phyloP scores from a whole-genome alignment of 2,329 filamentous ascomycete genomes.

The Cordyceps cicadae region DNA sequence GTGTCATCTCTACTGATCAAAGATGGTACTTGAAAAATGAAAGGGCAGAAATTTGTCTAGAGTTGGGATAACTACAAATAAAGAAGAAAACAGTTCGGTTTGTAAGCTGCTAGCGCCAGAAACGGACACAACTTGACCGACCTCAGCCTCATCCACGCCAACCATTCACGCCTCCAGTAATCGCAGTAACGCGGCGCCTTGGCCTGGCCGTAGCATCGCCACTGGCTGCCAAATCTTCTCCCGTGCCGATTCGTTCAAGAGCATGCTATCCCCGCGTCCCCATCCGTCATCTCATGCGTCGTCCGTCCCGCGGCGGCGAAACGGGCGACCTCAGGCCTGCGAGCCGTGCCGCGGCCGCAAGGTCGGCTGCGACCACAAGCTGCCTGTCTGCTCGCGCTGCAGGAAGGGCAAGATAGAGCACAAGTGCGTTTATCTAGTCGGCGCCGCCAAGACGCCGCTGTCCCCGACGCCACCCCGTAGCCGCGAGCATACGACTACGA shows the following conservation, averaged over 20 bases:
- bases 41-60: too few species aligned
- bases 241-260: not conserved
- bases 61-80: too few species aligned
- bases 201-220: not conserved
- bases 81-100: not conserved
- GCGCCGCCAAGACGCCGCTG: not conserved
- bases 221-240: not conserved
- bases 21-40: too few species aligned
- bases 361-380: constrained; percentile 30
- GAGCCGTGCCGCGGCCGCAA: constrained; percentile 30
- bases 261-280: constrained; percentile 4
- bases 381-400: constrained; percentile 28
- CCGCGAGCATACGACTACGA: not conserved
- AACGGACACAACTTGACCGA: not conserved
- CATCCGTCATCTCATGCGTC: not conserved
- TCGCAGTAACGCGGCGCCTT: not conserved
- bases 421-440: constrained; percentile 25
- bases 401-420: constrained; percentile 22
- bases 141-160: not conserved
- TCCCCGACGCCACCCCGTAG: not conserved
- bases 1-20: too few species aligned
- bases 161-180: not conserved
- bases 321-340: constrained; percentile 14
- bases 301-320: constrained; percentile 9
- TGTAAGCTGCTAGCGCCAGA: not conserved